Percentiles rank a stretch among this genome's conserved stretches.
These are phyloP conservation scores for Lycium ferocissimum DNA, from an alignment of 257 asterid species.

Conservation along the genomic window DNA sequence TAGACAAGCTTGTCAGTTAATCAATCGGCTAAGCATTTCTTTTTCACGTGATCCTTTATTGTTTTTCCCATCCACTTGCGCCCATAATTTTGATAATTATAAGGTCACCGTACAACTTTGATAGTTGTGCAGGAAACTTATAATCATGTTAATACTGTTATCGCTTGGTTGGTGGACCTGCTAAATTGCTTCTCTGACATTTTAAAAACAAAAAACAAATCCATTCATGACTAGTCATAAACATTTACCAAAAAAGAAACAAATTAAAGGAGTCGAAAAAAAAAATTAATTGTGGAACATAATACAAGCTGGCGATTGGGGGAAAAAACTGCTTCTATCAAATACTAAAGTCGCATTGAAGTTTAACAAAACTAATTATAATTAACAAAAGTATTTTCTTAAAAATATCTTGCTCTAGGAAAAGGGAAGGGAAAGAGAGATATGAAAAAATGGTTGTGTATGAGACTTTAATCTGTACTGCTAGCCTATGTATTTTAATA, in stretches of 20 bases:
- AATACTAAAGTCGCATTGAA: no score
- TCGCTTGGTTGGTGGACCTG: slow-evolving; percentile 17
- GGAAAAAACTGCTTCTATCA: no score
- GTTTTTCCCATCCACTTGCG: slow-evolving; percentile 42
- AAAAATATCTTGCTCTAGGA: no score
- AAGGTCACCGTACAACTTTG: slow-evolving; percentile 52
- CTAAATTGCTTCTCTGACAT: background rate
- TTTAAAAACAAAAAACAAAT: background rate
- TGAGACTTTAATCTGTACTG: no score
- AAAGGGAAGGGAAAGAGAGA: no score
- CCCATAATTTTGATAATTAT: slow-evolving; percentile 36
- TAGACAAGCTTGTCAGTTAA: slow-evolving; percentile 56
- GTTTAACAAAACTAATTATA: no score
- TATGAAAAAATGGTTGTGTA: no score
- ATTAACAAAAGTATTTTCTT: no score
- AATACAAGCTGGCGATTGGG: background rate
- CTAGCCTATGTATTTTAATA: no score
- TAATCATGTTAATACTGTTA: slow-evolving; percentile 28
- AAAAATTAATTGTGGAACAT: background rate
- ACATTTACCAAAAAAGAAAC: background rate
- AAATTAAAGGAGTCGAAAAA: background rate
- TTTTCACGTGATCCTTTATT: slow-evolving; percentile 43
- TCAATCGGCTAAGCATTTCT: slow-evolving; percentile 42
- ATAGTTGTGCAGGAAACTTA: slow-evolving; percentile 41
- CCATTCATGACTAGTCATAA: slow-evolving; percentile 3